A percentile compares a stretch with the other conserved stretches of the same genome.
phyloP scores from a whole-genome alignment of 78 protist species.

The Blattamonas nauphoetae region DNA sequence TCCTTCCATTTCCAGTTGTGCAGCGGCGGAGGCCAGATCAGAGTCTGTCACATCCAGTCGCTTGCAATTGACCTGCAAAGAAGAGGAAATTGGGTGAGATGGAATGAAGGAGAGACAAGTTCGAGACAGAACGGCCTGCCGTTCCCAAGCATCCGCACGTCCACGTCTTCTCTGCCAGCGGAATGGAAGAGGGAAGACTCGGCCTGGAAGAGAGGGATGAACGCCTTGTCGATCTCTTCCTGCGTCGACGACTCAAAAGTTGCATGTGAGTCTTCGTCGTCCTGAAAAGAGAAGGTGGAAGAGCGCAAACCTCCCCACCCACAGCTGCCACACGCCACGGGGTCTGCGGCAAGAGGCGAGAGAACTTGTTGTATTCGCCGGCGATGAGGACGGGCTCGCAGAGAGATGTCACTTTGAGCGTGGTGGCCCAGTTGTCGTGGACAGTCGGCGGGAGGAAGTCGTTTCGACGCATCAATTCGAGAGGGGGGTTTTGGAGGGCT shows the following conservation, averaged over 20 bases:
- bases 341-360: not conserved
- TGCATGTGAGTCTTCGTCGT: not conserved
- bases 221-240: not conserved
- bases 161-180: conserved; percentile 44
- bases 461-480: too few relatives aligned
- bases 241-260: not conserved
- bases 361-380: not conserved
- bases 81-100: too few relatives aligned
- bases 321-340: not conserved
- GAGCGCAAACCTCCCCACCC: too few relatives aligned
- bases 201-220: not conserved
- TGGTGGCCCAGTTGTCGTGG: too few relatives aligned
- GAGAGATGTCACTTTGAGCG: too few relatives aligned
- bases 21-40: too few relatives aligned
- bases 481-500: too few relatives aligned
- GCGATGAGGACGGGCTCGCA: not conserved
- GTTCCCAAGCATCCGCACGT: conserved; percentile 52
- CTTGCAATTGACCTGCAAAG: too few relatives aligned
- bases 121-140: conserved; percentile 30
- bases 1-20: too few relatives aligned
- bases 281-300: not conserved
- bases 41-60: too few relatives aligned
- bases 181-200: not conserved
- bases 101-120: too few relatives aligned
- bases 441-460: too few relatives aligned